Evolutionary conservation across 768 basidiomycete species (phyloP), one percentile per base, ranked within the genome.

Genomic region (Agaricus blazei): DNA sequence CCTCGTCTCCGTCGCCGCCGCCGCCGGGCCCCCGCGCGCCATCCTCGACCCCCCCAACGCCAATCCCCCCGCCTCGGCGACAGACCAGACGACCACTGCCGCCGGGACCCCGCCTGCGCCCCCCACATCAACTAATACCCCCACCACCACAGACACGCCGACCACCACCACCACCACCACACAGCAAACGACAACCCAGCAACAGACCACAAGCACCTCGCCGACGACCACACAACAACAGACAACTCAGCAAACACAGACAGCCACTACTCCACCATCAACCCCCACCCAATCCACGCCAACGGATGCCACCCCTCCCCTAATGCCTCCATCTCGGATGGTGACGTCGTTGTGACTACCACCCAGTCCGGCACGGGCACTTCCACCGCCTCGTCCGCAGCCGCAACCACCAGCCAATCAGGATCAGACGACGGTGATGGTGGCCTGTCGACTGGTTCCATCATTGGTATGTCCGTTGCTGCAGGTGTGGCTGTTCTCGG

Each of bases 381-480:
- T 8, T 41, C 63, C 1, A 15, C 66, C 8, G 37, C 64, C 9
- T 47, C 68, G 1, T 12, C 61, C 27, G 38, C 75, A 1, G 58
- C 9, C n/a, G 68, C 4, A 23, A 63, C 59, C 28, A 55, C 71
- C 31, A 54, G 51, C 15, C 42, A 50, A 26, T 40, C 54, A 23
- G 19, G 19, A 19, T 47, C 56, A 14, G 44, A 63, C 44, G 47
- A 59, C 26, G 54, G 59, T 41, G 57, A 57, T 53, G 65, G 68
- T 31, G 76, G 83, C n/a, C 66, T 90, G 15, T 68, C 83, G 44
- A 85, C 80, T 4, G 87, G 87, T 3, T 86, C 88, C 40, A 89
- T 93, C 63, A 68, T 92, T 43, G 91, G 90, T 34, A 74, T 93
- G 56, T 85, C 89, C 0, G 88, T 93, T 24, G 84, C 89, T 3